Evolutionary conservation across 148 eudicot species (phyloP), one percentile per base, ranked within the genome.

Genomic region (Chenopodium berlandieri): DNA sequence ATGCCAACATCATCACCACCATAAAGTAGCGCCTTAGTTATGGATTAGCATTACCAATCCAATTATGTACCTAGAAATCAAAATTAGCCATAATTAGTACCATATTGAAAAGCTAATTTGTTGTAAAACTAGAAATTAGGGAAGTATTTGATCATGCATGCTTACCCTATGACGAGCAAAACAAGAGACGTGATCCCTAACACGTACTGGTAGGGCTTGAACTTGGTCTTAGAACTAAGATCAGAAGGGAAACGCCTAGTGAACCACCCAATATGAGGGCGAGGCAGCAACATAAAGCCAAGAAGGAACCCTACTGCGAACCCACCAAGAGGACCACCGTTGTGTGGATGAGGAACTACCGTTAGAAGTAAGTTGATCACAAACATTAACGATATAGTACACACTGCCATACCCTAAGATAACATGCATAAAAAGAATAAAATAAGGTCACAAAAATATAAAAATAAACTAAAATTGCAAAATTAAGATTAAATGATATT

Each of bases 231-330:
- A 71, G 83, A 86, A 82, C 84, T 81, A 62, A 40, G 77, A 44
- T 79, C 82, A 0, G 91, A 85, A 31, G 83, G 87, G 71, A 46
- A 75, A 11, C 71, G 85, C 50, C 90, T 83, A 13, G 77, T 80
- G 37, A 89, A 16, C 96, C 97, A 94, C 30, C 91, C 97, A 66
- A 83, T 80, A 60, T 84, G 91, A 46, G 97, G 98, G 4, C 90
- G 90, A 40, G 85, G 90, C 54, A 94, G 85, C 32, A 94, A 75
- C 37, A 92, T 81, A 78, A 94, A 94, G 7, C 98, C 98, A 0
- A 94, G 94, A 52, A 94, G 89, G 69, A 92, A 86, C 6, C 98
- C 98, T 0, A 91, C 79, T 58, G 90, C 84, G 79, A 92, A 87
- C 9, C 98, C 98, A 1, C 91, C 84, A 31, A 89, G 83, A 66